Base-by-base conservation (phyloP, 2,329 filamentous ascomycete genomes). In the Aspergillus sp. region DNA sequence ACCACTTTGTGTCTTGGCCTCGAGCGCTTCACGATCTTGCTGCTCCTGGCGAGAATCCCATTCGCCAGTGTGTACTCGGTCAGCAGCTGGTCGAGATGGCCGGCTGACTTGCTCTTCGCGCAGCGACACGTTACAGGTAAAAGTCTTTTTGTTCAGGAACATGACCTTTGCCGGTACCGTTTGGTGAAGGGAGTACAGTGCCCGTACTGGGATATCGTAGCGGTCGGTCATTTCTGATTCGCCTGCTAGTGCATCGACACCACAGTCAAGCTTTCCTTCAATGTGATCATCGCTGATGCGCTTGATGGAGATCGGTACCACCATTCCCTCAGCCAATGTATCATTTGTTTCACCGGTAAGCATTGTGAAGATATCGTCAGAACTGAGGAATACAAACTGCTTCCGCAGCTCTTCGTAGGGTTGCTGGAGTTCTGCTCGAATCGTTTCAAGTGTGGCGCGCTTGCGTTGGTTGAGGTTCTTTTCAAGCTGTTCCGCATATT, bases 401-500 rank as follows among this genome's bases (percentile, higher is more conserved):
- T 91, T 90, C 50, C 95, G 88, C 59, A 99, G 84, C 76, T 99
- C 95, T 79, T 99, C 95, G 75, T 97, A 99, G 0, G 95, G 93
- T 22, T 90, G 89, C 71, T 95, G 91, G 54, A 99, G 82, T 77
- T 99, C 95, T 17, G 92, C 93, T 65, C 95, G 91, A 72, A 99
- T 99, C 0, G 93, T 96, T 77, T 99, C 95, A 13, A 99, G 84
- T 1, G 95, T 99, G 1, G 94, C 94, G 61, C 95, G 91, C 82
- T 99, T 99, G 67, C 91, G 89, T 76, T 97, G 93, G 70, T 92
- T 93, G 74, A 97, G 93, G 70, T 97, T 96, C 68, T 87, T 89
- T 80, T 97, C 91, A 66, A 99, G 83, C 80, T 99, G 94, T 72
- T 97, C 92, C 0, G 95, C 95, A 72, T 99, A 99, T 76, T 98